phyloP scores from a whole-genome alignment of 768 basidiomycete species.

The Boletus reticuloceps region DNA sequence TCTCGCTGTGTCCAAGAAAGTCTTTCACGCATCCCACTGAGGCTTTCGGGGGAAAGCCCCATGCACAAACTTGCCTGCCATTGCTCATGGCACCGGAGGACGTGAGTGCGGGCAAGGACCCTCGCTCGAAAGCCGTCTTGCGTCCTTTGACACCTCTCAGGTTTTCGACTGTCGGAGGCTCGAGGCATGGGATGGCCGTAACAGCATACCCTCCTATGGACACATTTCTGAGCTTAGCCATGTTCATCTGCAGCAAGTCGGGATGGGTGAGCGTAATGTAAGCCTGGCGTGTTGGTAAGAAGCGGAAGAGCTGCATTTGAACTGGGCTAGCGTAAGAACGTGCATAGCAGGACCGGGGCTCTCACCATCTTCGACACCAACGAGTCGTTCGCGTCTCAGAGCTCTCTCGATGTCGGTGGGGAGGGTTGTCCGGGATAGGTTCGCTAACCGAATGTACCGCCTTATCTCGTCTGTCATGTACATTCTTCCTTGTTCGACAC shows the following conservation, averaged over 20 bases:
- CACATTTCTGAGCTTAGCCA: slow-evolving; percentile 42
- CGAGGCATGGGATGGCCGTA: slow-evolving; percentile 30
- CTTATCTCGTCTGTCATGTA: slow-evolving; percentile 19
- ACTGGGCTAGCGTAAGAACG: slow-evolving; percentile 38
- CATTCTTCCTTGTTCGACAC: slow-evolving; percentile 3
- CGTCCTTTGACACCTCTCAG: slow-evolving; percentile 42
- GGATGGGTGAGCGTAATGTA: slow-evolving; percentile 52
- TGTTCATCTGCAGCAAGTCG: slow-evolving; percentile 40
- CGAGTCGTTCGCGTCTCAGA: slow-evolving; percentile 39
- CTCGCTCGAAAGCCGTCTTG: slow-evolving; percentile 36
- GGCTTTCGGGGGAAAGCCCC: slow-evolving; percentile 57
- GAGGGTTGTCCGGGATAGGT: slow-evolving; percentile 51
- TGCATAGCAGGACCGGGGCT: neutral
- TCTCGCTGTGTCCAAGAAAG: slow-evolving; percentile 43
- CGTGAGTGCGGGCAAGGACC: slow-evolving; percentile 39
- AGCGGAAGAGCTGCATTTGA: slow-evolving; percentile 56
- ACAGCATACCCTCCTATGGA: slow-evolving; percentile 46
- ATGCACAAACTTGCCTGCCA: slow-evolving; percentile 56
- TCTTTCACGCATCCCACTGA: slow-evolving; percentile 34
- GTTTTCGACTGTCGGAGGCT: slow-evolving; percentile 23
- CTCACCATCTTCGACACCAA: slow-evolving; percentile 44
- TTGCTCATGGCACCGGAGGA: slow-evolving; percentile 51
- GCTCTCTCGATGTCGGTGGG: slow-evolving; percentile 53
- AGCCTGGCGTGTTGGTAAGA: slow-evolving; percentile 58
- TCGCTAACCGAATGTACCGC: slow-evolving; percentile 46